phyloP scores from a whole-genome alignment of 768 basidiomycete species.

The Filobasidium floriforme region DNA sequence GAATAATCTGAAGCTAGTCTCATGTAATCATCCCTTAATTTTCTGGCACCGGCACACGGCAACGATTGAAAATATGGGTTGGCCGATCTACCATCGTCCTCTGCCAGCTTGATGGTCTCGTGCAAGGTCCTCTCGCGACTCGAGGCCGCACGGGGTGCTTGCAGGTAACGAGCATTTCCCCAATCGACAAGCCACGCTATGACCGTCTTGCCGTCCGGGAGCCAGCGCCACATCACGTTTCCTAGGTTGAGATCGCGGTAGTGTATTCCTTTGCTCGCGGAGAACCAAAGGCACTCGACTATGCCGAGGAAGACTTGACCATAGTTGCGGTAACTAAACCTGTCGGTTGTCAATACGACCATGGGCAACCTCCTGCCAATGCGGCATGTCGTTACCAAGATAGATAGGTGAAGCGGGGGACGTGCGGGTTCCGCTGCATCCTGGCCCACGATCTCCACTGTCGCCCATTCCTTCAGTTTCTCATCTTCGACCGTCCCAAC shows the following conservation, averaged over 20 bases:
- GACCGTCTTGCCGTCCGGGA: not conserved
- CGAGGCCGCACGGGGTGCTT: not conserved
- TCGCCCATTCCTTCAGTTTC: too few relatives aligned
- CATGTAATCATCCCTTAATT: not conserved
- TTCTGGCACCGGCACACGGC: not conserved
- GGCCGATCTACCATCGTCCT: not conserved
- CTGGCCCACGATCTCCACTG: too few relatives aligned
- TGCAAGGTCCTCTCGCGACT: not conserved
- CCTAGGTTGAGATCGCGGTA: conserved; percentile 8
- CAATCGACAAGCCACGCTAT: not conserved
- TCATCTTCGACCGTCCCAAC: too few relatives aligned
- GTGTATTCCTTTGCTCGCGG: not conserved
- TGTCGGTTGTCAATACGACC: not conserved
- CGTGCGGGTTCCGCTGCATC: too few relatives aligned
- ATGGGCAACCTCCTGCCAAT: not conserved
- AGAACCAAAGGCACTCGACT: not conserved
- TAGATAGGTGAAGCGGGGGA: too few relatives aligned
- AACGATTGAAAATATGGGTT: not conserved
- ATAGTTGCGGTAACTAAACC: not conserved
- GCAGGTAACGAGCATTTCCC: not conserved
- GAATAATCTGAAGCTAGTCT: not conserved
- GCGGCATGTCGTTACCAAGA: not conserved
- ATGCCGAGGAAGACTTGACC: not conserved
- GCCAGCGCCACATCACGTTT: conserved; percentile 1
- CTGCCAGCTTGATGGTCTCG: not conserved